Percentiles rank a stretch among this genome's conserved stretches.
These are phyloP conservation scores for Logfia minima DNA, from an alignment of 129 eudicot genomes.

Conservation along the genomic window DNA sequence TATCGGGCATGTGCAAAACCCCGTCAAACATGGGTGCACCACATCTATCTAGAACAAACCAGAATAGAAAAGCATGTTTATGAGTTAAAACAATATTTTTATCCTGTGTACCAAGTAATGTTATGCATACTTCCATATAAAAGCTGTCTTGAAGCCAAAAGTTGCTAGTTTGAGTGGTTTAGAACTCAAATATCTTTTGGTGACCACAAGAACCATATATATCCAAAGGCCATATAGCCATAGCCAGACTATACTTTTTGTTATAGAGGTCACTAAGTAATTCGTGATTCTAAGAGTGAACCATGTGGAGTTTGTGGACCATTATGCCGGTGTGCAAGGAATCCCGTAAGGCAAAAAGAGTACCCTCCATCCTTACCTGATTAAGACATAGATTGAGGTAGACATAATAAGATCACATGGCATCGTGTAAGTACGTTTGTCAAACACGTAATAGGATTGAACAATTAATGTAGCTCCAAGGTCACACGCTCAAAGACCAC, in stretches of 20 bases:
- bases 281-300: slow-evolving; percentile 11
- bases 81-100: background rate
- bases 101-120: background rate
- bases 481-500: background rate
- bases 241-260: slow-evolving; percentile 5
- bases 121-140: slow-evolving; percentile 21
- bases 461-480: background rate
- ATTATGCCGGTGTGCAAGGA: slow-evolving; percentile 2
- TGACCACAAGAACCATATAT: slow-evolving; percentile 24
- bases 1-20: background rate
- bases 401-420: slow-evolving; percentile 35
- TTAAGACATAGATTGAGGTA: slow-evolving; percentile 11
- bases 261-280: slow-evolving; percentile 16
- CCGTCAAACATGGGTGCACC: background rate
- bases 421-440: background rate
- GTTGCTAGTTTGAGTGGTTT: slow-evolving; percentile 1
- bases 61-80: too few species aligned
- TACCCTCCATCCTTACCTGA: slow-evolving; percentile 25
- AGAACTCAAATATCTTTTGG: slow-evolving; percentile 1
- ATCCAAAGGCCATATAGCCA: slow-evolving; percentile 1
- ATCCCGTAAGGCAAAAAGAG: slow-evolving; percentile 2
- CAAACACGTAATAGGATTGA: background rate
- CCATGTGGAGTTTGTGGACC: slow-evolving; percentile 16
- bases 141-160: slow-evolving; percentile 14
- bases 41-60: background rate